These are phyloP conservation scores for Mycena sanguinolenta DNA, from an alignment of 768 basidiomycete species.

Conservation along the genomic window DNA sequence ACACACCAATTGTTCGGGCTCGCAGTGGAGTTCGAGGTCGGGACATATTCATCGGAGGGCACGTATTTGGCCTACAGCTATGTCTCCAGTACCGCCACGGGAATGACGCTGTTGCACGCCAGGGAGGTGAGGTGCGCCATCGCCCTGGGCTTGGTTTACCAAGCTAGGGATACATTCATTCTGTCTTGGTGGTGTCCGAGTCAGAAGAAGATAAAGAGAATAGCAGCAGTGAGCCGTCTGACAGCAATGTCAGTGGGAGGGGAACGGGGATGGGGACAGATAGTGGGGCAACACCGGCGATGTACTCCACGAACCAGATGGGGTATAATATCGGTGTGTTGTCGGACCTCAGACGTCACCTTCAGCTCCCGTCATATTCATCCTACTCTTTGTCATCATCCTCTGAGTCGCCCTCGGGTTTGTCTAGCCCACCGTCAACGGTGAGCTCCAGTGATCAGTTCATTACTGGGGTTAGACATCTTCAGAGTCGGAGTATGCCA, in stretches of 20 bases:
- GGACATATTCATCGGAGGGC: slow-evolving; percentile 54
- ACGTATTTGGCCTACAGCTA: slow-evolving; percentile 33
- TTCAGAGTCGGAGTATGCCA: slow-evolving; percentile 52
- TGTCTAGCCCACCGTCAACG: slow-evolving; percentile 47
- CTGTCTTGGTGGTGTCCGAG: slow-evolving; percentile 9
- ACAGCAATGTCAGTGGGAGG: slow-evolving; percentile 26
- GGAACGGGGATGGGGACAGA: slow-evolving; percentile 39
- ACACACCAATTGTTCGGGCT: slow-evolving; percentile 43
- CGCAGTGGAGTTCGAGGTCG: slow-evolving; percentile 43
- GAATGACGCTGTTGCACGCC: slow-evolving; percentile 20
- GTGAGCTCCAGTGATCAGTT: slow-evolving; percentile 54
- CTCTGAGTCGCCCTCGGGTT: slow-evolving; percentile 36
- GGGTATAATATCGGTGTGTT: slow-evolving; percentile 68
- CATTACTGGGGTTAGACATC: slow-evolving; percentile 60
- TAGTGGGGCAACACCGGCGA: slow-evolving; percentile 45
- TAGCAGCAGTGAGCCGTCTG: slow-evolving; percentile 29
- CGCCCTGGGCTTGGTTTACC: slow-evolving; percentile 53
- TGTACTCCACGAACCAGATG: slow-evolving; percentile 59
- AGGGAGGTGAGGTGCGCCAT: slow-evolving; percentile 35
- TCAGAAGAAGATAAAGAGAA: slow-evolving; percentile 34
- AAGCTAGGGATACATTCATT: slow-evolving; percentile 59
- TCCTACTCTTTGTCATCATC: slow-evolving; percentile 40
- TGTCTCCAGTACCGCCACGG: background rate
- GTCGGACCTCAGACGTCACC: slow-evolving; percentile 60
- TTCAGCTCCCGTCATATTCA: slow-evolving; percentile 20